Percentiles rank a stretch among this genome's conserved stretches.
phyloP scores from a whole-genome alignment of 805 yeast genomes.

The Metschnikowia aberdeeniae region DNA sequence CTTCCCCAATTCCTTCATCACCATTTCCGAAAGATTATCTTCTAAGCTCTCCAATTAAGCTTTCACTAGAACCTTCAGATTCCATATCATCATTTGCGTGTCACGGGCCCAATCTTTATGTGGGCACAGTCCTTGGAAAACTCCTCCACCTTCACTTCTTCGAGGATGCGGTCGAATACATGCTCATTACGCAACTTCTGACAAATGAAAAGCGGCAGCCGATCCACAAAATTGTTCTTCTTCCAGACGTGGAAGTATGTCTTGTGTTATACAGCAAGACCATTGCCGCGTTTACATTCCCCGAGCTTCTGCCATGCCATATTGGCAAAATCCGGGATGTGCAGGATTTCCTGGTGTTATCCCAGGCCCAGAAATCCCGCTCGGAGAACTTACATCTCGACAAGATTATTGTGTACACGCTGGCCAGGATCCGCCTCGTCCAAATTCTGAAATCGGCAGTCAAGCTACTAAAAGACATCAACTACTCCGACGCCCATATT shows the following conservation, averaged over 20 bases:
- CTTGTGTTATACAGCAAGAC: conserved; percentile 26
- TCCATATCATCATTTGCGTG: conserved; percentile 20
- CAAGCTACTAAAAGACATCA: conserved; percentile 32
- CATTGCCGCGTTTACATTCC: conserved; percentile 27
- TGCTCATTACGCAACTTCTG: conserved; percentile 24
- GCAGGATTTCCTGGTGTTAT: conserved; percentile 27
- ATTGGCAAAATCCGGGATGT: conserved; percentile 36
- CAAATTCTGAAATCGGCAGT: conserved; percentile 25
- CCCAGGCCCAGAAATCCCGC: conserved; percentile 11
- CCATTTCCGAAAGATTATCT: conserved; percentile 10
- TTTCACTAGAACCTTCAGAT: conserved; percentile 7
- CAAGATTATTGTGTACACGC: conserved; percentile 29
- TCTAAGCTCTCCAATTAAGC: conserved; percentile 8
- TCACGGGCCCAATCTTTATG: conserved; percentile 29
- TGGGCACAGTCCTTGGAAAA: conserved; percentile 35
- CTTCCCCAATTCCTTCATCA: no score
- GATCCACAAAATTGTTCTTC: conserved; percentile 23
- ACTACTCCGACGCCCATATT: conserved; percentile 24
- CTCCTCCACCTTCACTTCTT: conserved; percentile 38
- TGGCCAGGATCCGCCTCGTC: conserved; percentile 28
- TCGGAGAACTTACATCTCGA: conserved; percentile 15
- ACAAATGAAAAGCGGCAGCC: conserved; percentile 10
- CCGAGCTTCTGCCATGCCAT: conserved; percentile 36
- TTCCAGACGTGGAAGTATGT: conserved; percentile 23
- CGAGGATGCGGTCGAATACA: conserved; percentile 36